Evolutionary conservation across 2,329 filamentous ascomycete species (phyloP), one percentile per base, ranked within the genome.

Genomic region (Trichoderma breve): DNA sequence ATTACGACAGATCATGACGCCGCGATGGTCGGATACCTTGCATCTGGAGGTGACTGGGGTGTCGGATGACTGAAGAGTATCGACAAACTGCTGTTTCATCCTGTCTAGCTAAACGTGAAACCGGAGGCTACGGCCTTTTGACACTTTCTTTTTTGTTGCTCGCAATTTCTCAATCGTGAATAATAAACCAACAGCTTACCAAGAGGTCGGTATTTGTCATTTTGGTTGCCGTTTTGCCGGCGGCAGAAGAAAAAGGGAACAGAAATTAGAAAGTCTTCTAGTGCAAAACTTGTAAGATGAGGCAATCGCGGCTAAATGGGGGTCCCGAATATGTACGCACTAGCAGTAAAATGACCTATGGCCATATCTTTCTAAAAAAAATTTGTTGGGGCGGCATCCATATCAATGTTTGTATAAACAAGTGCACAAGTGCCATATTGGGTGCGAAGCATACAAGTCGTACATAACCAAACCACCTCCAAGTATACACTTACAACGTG

Each of bases 1-100:
- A 43, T 21, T 39, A 60, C 65, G 36, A 47, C 65, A 51, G 64
- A 67, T 67, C 65, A 60, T 68, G 65, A 68, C 65, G 65, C 36
- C 15, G 34, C 28, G 63, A 57, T 67, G 51, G 30, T 30, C 18
- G 4, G 8, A 28, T 18, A 57, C 55, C 55, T 58, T 58, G 55
- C n/a, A 21, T 21, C 15, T 21, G 18, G 26, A 32, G 55, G 18
- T n/a, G 55, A n/a, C 26, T 32, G 28, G 30, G 58, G n/a, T 28
- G n/a, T 30, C 43, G 43, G 28, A 53, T 34, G 43, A 26, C 62
- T 34, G 43, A 18, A 18, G 3, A 7, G 3, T 4, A 43, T 58
- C 36, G 65, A 60, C 53, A 24, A 24, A 21, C 39, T 47, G 24
- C 28, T 18, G 65, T 68, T 68, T 68, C 65, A 68, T 30, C 53